A percentile compares a stretch with the other conserved stretches of the same genome.
Evolutionary conservation across 129 eudicot species (phyloP).

Genomic region (Oenanthe sinensis): DNA sequence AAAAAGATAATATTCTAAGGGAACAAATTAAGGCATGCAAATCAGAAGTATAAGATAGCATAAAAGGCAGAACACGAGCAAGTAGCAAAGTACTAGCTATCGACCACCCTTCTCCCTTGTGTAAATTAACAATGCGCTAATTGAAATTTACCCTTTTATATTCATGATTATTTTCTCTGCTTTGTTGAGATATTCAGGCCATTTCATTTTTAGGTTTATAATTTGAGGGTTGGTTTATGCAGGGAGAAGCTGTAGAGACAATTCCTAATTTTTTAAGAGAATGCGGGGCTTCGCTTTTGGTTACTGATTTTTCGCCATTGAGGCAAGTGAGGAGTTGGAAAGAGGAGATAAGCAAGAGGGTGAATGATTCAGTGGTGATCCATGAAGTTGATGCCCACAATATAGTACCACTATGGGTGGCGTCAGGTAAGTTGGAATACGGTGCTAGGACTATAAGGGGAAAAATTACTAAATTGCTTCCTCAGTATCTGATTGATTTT

Average conservation of each 20-base stretch:
- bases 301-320: slow-evolving; percentile 88
- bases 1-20: background rate
- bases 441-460: slow-evolving; percentile 81
- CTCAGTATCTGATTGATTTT: slow-evolving; percentile 69
- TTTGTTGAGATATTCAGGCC: background rate
- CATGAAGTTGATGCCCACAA: slow-evolving; percentile 99
- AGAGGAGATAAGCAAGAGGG: slow-evolving; percentile 55
- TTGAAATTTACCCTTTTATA: background rate
- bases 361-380: slow-evolving; percentile 51
- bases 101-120: background rate
- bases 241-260: slow-evolving; percentile 94
- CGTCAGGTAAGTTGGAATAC: slow-evolving; percentile 83
- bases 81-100: background rate
- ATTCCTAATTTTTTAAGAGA: slow-evolving; percentile 69
- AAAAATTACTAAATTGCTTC: slow-evolving; percentile 72
- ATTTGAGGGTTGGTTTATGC: slow-evolving; percentile 7
- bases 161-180: background rate
- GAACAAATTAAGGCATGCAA: background rate
- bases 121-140: background rate
- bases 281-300: slow-evolving; percentile 82
- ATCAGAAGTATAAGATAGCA: background rate
- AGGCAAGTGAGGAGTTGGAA: slow-evolving; percentile 76
- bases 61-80: background rate
- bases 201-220: background rate
- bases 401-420: slow-evolving; percentile 83